phyloP scores from a whole-genome alignment of 768 basidiomycete genomes.

The Agrocybe praecox region DNA sequence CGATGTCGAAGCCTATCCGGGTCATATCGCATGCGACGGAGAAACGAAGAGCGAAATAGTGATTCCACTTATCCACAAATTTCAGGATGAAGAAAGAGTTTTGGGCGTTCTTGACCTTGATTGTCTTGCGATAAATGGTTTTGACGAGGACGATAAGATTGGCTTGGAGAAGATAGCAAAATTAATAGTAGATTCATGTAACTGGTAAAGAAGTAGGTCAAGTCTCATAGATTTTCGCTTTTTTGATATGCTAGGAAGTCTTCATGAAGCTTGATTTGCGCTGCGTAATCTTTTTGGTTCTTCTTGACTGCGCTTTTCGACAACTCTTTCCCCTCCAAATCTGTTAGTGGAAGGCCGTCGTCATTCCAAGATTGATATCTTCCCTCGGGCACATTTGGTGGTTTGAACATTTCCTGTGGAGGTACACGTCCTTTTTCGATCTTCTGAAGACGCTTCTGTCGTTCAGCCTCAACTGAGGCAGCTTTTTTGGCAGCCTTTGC shows the following conservation, averaged over 20 bases:
- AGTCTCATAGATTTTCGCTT: conserved; percentile 1
- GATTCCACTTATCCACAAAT: conserved; percentile 60
- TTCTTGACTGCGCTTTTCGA: conserved; percentile 84
- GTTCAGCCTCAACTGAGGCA: conserved; percentile 63
- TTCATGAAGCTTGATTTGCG: conserved; percentile 79
- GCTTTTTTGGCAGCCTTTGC: conserved; percentile 84
- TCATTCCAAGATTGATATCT: conserved; percentile 86
- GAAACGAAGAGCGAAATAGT: conserved; percentile 92
- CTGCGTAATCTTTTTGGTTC: conserved; percentile 67
- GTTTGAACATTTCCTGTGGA: conserved; percentile 82
- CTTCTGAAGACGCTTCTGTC: conserved; percentile 69
- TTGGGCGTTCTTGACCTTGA: conserved; percentile 85
- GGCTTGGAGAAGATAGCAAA: conserved; percentile 76
- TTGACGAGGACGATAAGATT: conserved; percentile 73
- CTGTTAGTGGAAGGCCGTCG: conserved; percentile 82
- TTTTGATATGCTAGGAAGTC: conserved; percentile 64
- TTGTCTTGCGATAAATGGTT: conserved; percentile 71
- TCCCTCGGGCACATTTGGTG: conserved; percentile 73
- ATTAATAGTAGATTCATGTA: conserved; percentile 61
- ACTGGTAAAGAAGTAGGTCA: conserved; percentile 53
- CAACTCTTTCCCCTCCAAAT: conserved; percentile 81
- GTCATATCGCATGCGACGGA: conserved; percentile 94
- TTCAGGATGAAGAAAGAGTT: conserved; percentile 31
- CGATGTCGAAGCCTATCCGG: conserved; percentile 81
- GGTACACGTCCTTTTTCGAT: conserved; percentile 83